Conservation (phyloP, 345 rosid genomes). For the Populus euphratica region DNA sequence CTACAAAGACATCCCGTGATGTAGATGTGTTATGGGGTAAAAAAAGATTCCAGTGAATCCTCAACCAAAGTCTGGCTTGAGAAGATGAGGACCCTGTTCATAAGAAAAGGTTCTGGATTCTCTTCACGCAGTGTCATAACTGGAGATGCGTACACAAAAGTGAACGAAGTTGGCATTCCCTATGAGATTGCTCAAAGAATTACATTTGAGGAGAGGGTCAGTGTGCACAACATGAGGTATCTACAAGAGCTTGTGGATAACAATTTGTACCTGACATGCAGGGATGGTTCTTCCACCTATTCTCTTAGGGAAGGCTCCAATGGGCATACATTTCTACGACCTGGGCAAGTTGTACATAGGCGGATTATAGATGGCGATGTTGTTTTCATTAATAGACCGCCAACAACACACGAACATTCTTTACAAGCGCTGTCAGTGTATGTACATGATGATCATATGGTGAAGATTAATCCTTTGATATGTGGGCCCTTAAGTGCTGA, state of each 20-base stretch:
- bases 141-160: slow-evolving; percentile 76
- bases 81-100: slow-evolving; percentile 80
- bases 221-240: slow-evolving; percentile 48
- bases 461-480: slow-evolving; percentile 87
- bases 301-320: slow-evolving; percentile 89
- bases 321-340: slow-evolving; percentile 71
- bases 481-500: slow-evolving; percentile 95
- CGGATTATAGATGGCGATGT: slow-evolving; percentile 88
- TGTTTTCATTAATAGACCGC: slow-evolving; percentile 91
- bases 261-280: slow-evolving; percentile 66
- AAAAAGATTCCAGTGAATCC: slow-evolving; percentile 47
- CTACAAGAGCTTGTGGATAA: slow-evolving; percentile 75
- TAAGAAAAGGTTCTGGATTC: slow-evolving; percentile 89
- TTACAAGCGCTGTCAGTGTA: slow-evolving; percentile 87
- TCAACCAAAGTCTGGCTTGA: slow-evolving; percentile 91
- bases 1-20: slow-evolving; percentile 62
- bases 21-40: slow-evolving; percentile 57
- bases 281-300: slow-evolving; percentile 65
- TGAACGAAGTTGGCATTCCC: slow-evolving; percentile 85
- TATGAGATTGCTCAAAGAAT: slow-evolving; percentile 77
- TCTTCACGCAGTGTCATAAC: slow-evolving; percentile 97
- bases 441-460: slow-evolving; percentile 88
- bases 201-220: slow-evolving; percentile 88
- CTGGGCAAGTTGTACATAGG: slow-evolving; percentile 85
- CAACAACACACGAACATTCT: slow-evolving; percentile 93